Evolutionary conservation across 1,139 yeast species (phyloP).

Genomic region (Taiozyma sp.): DNA sequence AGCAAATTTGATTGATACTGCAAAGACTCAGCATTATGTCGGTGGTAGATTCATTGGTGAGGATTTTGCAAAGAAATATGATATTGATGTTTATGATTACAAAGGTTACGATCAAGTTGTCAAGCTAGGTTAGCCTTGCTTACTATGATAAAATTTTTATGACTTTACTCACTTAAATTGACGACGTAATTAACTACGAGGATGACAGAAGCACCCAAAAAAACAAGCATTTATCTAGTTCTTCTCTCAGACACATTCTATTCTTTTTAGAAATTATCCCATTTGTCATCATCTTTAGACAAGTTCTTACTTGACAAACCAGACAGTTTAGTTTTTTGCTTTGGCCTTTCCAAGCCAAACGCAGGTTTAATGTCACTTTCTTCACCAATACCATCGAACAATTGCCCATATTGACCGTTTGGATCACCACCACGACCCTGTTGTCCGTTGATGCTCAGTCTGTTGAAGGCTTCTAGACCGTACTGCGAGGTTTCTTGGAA

Average conservation of each 20-base stretch:
- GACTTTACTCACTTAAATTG: neutral
- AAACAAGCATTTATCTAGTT: neutral
- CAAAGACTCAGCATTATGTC: slow-evolving; percentile 52
- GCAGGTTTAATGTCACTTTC: slow-evolving; percentile 50
- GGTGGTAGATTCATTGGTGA: slow-evolving; percentile 84
- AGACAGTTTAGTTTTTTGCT: slow-evolving; percentile 49
- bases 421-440: slow-evolving; percentile 24
- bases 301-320: slow-evolving; percentile 41
- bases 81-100: slow-evolving; percentile 56
- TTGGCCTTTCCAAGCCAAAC: slow-evolving; percentile 65
- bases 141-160: too few species aligned
- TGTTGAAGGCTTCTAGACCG: slow-evolving; percentile 61
- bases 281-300: slow-evolving; percentile 38
- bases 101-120: slow-evolving; percentile 46
- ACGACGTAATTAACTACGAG: neutral
- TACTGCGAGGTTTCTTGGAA: slow-evolving; percentile 85
- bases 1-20: slow-evolving; percentile 41
- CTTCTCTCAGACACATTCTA: neutral
- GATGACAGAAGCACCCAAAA: neutral
- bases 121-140: neutral
- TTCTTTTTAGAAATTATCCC: slow-evolving; percentile 36
- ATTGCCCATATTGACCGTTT: slow-evolving; percentile 41
- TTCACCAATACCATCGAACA: slow-evolving; percentile 46
- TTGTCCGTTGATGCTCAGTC: slow-evolving; percentile 47
- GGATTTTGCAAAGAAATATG: slow-evolving; percentile 67